Evolutionary conservation across 1,284 basidiomycete species (phyloP).

Genomic region (Microbotryum violaceum): DNA sequence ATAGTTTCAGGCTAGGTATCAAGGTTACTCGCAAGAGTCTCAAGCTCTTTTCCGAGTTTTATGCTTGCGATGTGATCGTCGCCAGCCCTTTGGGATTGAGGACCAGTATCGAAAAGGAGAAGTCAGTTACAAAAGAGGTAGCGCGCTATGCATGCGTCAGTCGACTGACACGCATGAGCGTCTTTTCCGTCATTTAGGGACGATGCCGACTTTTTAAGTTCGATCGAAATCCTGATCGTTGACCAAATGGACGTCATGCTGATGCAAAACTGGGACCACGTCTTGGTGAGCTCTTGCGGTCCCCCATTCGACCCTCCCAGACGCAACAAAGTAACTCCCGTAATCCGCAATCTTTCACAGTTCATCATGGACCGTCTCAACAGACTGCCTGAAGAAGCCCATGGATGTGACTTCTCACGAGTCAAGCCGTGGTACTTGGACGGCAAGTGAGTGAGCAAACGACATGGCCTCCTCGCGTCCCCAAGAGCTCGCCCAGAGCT

Average conservation of each 20-base stretch:
- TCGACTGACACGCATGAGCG: too few species aligned
- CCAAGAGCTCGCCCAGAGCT: neutral
- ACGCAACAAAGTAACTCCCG: neutral
- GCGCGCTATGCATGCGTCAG: too few species aligned
- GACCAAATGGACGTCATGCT: conserved; percentile 88
- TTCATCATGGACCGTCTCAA: conserved; percentile 80
- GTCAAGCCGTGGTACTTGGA: conserved; percentile 98
- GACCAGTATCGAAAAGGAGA: conserved; percentile 88
- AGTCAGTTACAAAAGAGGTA: conserved; percentile 48
- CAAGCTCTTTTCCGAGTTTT: conserved; percentile 82
- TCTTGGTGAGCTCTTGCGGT: conserved; percentile 56
- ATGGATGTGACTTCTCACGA: conserved; percentile 89
- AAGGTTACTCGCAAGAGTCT: conserved; percentile 86
- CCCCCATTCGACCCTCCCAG: neutral
- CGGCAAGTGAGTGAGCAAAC: conserved; percentile 57
- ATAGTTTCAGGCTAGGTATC: conserved; percentile 85
- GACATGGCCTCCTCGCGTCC: too few species aligned
- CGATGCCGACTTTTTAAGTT: conserved; percentile 80
- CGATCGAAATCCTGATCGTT: conserved; percentile 84
- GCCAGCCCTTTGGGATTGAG: conserved; percentile 88
- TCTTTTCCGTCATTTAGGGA: conserved; percentile 42
- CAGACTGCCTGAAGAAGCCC: conserved; percentile 81
- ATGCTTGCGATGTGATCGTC: conserved; percentile 81
- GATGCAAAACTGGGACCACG: conserved; percentile 99
- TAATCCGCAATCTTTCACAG: conserved; percentile 44